Evolutionary conservation across 2,329 filamentous ascomycete genomes (phyloP), one percentile per base, ranked within the genome.

Genomic region (Sclerotinia borealis): DNA sequence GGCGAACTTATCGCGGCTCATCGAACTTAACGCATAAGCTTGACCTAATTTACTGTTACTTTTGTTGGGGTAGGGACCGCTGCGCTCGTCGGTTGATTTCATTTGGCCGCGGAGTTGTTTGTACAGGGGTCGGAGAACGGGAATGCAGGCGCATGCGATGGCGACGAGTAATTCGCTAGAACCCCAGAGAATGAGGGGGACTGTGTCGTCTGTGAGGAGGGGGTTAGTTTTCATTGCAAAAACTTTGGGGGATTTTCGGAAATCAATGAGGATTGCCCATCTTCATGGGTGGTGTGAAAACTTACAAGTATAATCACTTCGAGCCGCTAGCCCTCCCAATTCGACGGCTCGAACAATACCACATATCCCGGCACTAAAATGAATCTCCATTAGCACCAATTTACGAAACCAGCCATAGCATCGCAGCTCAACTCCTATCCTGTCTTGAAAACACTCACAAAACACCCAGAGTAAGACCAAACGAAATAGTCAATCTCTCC

Each of bases 301-400:
- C 59, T 52, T 61, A 61, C 59, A 61, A 36, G 34, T 61, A 43
- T 52, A 61, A 43, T 61, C 59, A 7, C 13, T 17, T 5, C 49
- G 49, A 31, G 47, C 41, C 10, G 47, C 47, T 11, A 61, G 7
- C 15, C 36, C 37, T 34, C 48, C 39, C 7, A 61, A 15, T 8
- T 45, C 36, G 13, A 52, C 4, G 9, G 48, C 47, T 34, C 59
- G 59, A 29, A 61, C 48, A 41, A 61, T n/a, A 43, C 59, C 59
- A 34, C 59, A 61, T 19, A 52, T 34, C 31, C 59, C 59, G 7
- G 48, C 59, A 61, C 59, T 61, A 9, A 17, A 51, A 10, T 1
- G 13, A 37, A 10, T 4, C 36, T 6, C 11, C 8, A 51, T 51
- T 7, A 36, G 31, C 3, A 51, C 13, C n/a, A 51, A 25, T 22